Conservation (phyloP, 164 flowering plant species). For the Protea cynaroides region DNA sequence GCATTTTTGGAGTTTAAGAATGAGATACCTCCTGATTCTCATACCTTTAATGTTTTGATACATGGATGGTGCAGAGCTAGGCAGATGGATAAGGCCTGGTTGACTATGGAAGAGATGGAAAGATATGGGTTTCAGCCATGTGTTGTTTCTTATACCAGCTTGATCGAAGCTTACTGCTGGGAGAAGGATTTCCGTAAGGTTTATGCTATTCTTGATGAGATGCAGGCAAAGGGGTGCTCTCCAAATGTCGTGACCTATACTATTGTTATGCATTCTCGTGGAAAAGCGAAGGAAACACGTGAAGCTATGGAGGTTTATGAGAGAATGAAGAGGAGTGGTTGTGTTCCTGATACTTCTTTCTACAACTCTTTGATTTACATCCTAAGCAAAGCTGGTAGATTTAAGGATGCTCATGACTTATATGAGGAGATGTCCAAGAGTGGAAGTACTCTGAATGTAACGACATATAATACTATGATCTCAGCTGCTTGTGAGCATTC, state of each 20-base stretch:
- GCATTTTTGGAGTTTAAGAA: conserved; percentile 41
- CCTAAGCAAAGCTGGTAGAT: conserved; percentile 43
- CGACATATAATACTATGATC: conserved; percentile 55
- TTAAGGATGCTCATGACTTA: conserved; percentile 39
- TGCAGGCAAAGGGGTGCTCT: conserved; percentile 44
- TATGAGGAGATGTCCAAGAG: conserved; percentile 47
- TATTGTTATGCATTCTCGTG: conserved; percentile 48
- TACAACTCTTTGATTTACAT: conserved; percentile 50
- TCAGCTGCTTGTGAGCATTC: conserved; percentile 39
- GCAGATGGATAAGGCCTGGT: conserved; percentile 38
- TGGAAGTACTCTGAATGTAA: conserved; percentile 37
- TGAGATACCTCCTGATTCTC: conserved; percentile 26
- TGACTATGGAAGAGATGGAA: conserved; percentile 44
- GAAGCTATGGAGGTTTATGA: conserved; percentile 49
- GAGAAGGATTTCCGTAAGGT: conserved; percentile 57
- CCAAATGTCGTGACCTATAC: conserved; percentile 57
- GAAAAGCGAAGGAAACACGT: conserved; percentile 45
- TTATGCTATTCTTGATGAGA: conserved; percentile 37
- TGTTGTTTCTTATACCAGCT: conserved; percentile 47
- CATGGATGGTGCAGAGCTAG: conserved; percentile 58
- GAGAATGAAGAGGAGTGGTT: conserved; percentile 43
- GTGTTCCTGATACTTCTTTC: conserved; percentile 45
- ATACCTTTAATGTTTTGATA: conserved; percentile 51
- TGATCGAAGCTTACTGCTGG: conserved; percentile 48
- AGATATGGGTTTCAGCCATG: conserved; percentile 39